These are phyloP conservation scores for Zymoseptoria crescenta DNA, from an alignment of 2,329 filamentous ascomycete genomes.

Conservation along the genomic window DNA sequence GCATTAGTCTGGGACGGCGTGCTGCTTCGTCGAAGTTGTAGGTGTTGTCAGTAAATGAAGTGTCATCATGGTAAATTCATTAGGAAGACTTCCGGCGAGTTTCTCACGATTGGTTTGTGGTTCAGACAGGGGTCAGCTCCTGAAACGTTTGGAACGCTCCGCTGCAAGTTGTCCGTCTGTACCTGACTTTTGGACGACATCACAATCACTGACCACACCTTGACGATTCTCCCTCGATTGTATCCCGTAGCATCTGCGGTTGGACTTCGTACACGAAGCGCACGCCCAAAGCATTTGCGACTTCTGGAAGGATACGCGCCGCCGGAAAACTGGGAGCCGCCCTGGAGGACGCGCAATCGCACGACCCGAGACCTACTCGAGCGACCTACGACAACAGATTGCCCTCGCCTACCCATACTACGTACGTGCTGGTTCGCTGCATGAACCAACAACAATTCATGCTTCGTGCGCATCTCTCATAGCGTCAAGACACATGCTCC, in stretches of 20 bases:
- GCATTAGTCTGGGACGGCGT: not conserved
- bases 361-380: not conserved
- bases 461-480: not conserved
- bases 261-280: not conserved
- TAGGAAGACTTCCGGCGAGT: not conserved
- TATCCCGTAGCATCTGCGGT: not conserved
- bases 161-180: not conserved
- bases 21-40: not conserved
- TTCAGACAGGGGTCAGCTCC: not conserved
- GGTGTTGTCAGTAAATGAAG: not conserved
- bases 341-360: not conserved
- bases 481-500: slow-evolving; percentile 45
- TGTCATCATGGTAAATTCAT: not conserved
- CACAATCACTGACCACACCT: not conserved
- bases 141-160: not conserved
- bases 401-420: not conserved
- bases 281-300: not conserved
- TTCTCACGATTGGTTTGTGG: not conserved
- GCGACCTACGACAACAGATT: not conserved
- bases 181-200: not conserved
- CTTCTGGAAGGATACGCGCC: not conserved
- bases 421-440: not conserved
- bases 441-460: not conserved
- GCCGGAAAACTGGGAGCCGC: not conserved
- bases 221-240: not conserved